phyloP scores from a whole-genome alignment of 371 early-diverging fungal genomes.

The Mucor mucedo region DNA sequence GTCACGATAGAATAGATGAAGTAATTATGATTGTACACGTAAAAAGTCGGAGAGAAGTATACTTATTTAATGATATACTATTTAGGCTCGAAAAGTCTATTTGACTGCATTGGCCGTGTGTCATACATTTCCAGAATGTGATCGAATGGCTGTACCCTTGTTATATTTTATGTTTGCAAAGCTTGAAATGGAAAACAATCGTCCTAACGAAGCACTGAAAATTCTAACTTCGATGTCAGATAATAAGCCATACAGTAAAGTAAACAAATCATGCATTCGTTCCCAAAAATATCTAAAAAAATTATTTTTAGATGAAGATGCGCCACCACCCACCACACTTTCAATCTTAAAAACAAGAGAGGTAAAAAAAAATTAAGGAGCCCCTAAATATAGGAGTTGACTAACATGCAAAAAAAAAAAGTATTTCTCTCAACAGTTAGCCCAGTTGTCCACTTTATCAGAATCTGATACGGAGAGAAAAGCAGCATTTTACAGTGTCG shows the following conservation, averaged over 20 bases:
- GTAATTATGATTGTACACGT: slow-evolving; percentile 11
- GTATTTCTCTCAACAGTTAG: slow-evolving; percentile 40
- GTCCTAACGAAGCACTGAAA: slow-evolving; percentile 52
- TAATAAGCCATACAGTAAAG: slow-evolving; percentile 33
- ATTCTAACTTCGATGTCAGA: slow-evolving; percentile 51
- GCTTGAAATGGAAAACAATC: slow-evolving; percentile 55
- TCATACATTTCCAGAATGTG: slow-evolving; percentile 45
- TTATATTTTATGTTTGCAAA: slow-evolving; percentile 64
- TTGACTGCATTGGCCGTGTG: slow-evolving; percentile 60
- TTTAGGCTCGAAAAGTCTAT: slow-evolving; percentile 72
- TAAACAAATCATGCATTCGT: not conserved
- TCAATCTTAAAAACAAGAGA: slow-evolving; percentile 53
- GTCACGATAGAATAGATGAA: slow-evolving; percentile 37
- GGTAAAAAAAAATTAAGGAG: slow-evolving; percentile 29
- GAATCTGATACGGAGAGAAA: slow-evolving; percentile 36
- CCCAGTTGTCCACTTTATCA: slow-evolving; percentile 32
- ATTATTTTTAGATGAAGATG: slow-evolving; percentile 24
- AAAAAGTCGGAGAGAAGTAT: too few relatives aligned
- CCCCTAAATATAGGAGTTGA: not conserved
- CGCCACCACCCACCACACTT: slow-evolving; percentile 35
- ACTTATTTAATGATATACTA: not conserved
- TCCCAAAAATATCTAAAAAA: not conserved
- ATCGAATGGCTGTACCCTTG: slow-evolving; percentile 48
- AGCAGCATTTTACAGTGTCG: slow-evolving; percentile 39
- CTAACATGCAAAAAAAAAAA: slow-evolving; percentile 17